Evolutionary conservation across 805 yeast species (phyloP).

Genomic region (Clavispora asparagi): DNA sequence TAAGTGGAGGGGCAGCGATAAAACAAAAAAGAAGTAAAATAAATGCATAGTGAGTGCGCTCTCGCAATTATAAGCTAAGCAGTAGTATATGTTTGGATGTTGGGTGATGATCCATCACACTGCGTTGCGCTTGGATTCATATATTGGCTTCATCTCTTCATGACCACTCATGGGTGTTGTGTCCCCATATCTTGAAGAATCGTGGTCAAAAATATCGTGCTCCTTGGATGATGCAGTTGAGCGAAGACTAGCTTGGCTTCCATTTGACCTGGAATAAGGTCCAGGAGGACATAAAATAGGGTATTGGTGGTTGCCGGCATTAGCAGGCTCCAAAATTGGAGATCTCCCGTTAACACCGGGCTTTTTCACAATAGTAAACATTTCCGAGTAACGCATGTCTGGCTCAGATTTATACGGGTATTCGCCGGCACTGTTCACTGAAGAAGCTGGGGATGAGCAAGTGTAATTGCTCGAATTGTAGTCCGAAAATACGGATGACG

Average conservation of each 20-base stretch:
- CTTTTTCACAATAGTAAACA: not conserved
- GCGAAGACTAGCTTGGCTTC: constrained; percentile 24
- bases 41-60: not conserved
- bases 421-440: not conserved
- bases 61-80: not conserved
- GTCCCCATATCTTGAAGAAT: constrained; percentile 18
- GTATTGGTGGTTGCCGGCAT: constrained; percentile 8
- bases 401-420: not conserved
- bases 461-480: constrained; percentile 4
- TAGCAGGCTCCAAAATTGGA: constrained; percentile 3
- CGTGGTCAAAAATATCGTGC: constrained; percentile 21
- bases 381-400: not conserved
- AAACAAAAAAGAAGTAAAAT: not conserved
- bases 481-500: constrained; percentile 4
- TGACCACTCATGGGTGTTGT: constrained; percentile 32
- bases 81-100: not conserved
- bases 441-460: not conserved
- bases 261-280: constrained; percentile 12
- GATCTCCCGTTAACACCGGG: not conserved
- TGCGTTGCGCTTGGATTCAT: not conserved
- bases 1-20: not conserved
- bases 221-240: constrained; percentile 18
- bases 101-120: not conserved
- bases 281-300: constrained; percentile 3
- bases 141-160: constrained; percentile 9